Percentiles rank a stretch among this genome's conserved stretches.
Conservation (phyloP, 192 early-diverging fungal species). For the Linnemannia elongata region DNA sequence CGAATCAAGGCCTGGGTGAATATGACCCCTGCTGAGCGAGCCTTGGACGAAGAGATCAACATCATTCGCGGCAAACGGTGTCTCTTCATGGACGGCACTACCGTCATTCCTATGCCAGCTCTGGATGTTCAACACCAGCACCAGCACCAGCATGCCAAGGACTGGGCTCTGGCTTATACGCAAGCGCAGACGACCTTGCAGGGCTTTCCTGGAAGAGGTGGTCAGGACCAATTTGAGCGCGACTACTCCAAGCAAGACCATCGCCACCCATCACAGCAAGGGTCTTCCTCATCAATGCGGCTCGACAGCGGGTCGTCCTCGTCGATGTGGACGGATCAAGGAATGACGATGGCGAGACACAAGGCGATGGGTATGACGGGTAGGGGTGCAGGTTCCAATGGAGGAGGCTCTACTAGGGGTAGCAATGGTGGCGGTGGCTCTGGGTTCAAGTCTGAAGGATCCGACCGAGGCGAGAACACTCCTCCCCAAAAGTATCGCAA, state of each 20-base stretch:
- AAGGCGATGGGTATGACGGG: not conserved
- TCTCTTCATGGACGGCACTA: constrained; percentile 37
- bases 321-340: not conserved
- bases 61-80: constrained; percentile 53
- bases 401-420: not conserved
- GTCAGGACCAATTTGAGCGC: not conserved
- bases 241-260: not conserved
- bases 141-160: not conserved
- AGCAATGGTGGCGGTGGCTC: not conserved
- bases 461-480: not conserved
- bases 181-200: not conserved
- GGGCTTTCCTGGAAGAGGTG: not conserved
- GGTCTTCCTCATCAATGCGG: not conserved
- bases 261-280: not conserved
- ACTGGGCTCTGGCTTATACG: not conserved
- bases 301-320: not conserved
- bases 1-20: constrained; percentile 50
- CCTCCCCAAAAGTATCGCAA: constrained; percentile 48
- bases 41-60: constrained; percentile 49
- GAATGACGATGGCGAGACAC: not conserved
- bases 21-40: constrained; percentile 44
- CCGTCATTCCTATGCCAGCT: not conserved
- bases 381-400: not conserved
- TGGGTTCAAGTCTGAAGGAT: not conserved
- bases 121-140: constrained; percentile 2